These are phyloP conservation scores for Arctostaphylos glauca DNA, from an alignment of 148 eudicot genomes.

Conservation along the genomic window DNA sequence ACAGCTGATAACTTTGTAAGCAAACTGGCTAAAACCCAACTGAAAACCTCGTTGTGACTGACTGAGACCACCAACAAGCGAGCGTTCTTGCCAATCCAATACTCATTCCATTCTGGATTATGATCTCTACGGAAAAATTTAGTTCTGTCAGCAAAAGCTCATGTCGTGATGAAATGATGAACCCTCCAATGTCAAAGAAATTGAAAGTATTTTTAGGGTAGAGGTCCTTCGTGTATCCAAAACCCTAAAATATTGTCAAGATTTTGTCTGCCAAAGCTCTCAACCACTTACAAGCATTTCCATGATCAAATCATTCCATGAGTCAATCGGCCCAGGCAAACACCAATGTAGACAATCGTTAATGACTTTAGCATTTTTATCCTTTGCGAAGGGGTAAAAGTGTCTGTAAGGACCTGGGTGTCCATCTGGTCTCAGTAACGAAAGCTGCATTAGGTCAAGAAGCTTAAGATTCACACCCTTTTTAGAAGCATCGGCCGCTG, in stretches of 20 bases:
- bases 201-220: not conserved
- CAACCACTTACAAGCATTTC: constrained; percentile 44
- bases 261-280: not conserved
- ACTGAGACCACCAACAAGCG: not conserved
- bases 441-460: constrained; percentile 58
- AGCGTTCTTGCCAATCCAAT: not conserved
- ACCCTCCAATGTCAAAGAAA: not conserved
- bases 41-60: not conserved
- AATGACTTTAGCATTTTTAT: constrained; percentile 31
- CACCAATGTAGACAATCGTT: constrained; percentile 90
- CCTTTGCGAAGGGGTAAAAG: constrained; percentile 47
- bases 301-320: constrained; percentile 82
- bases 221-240: not conserved
- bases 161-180: not conserved
- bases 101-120: not conserved
- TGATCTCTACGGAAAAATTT: not conserved
- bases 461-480: constrained; percentile 56
- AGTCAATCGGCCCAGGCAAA: constrained; percentile 86
- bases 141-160: not conserved
- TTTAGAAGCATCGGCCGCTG: constrained; percentile 36
- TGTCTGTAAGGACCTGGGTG: constrained; percentile 79
- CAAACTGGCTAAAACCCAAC: not conserved
- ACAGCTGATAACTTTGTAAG: not conserved
- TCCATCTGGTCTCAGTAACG: constrained; percentile 76
- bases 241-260: not conserved